These are phyloP conservation scores for Knoxia roxburghii DNA, from an alignment of 257 asterid genomes.

Conservation along the genomic window DNA sequence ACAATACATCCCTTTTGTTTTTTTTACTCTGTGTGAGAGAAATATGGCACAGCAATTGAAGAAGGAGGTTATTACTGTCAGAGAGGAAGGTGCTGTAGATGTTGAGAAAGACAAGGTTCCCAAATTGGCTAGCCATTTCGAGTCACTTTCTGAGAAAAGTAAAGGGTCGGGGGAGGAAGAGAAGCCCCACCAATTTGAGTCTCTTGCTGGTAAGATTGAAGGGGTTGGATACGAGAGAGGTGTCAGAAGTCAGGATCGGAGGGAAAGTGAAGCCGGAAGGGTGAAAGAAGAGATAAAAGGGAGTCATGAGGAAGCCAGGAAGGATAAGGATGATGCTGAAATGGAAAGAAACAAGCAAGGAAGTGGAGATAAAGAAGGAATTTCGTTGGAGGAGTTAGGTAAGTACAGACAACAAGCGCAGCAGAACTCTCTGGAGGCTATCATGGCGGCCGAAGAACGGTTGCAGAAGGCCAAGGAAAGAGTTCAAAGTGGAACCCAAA, in stretches of 20 bases:
- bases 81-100: conserved; percentile 22
- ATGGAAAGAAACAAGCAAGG: not conserved
- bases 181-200: conserved; percentile 16
- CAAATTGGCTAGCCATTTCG: conserved; percentile 44
- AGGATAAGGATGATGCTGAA: not conserved
- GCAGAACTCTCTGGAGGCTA: conserved; percentile 49
- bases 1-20: not conserved
- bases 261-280: not conserved
- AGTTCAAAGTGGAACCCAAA: not conserved
- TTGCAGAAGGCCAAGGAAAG: conserved; percentile 24
- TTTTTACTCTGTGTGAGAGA: not conserved
- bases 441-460: conserved; percentile 45
- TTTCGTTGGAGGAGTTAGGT: conserved; percentile 50
- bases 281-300: conserved; percentile 1
- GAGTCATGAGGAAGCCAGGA: not conserved
- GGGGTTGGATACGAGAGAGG: conserved; percentile 6
- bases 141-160: conserved; percentile 37
- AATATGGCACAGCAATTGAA: conserved; percentile 44
- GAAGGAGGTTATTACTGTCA: conserved; percentile 30
- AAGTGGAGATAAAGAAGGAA: conserved; percentile 6
- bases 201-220: conserved; percentile 27
- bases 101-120: conserved; percentile 55
- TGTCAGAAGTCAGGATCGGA: not conserved
- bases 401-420: conserved; percentile 51
- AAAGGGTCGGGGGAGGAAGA: conserved; percentile 4